These are phyloP conservation scores for Chrysoporthe puriensis DNA, from an alignment of 2,329 filamentous ascomycete genomes.

Conservation along the genomic window DNA sequence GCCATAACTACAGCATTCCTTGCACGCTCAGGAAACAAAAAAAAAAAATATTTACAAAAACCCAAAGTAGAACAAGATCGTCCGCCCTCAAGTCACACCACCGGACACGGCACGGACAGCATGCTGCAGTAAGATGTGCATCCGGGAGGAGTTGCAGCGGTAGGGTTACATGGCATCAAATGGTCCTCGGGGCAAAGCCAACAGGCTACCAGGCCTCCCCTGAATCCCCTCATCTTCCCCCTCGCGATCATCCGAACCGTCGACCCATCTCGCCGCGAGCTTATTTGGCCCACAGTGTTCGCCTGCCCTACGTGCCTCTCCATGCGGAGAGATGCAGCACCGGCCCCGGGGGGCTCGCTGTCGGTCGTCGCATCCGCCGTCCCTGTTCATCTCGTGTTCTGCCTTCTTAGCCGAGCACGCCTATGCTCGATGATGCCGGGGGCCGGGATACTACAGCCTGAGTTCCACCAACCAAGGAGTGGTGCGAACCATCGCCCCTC, in stretches of 20 bases:
- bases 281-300: not conserved
- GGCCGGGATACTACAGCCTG: not conserved
- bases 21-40: too few species aligned
- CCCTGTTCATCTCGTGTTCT: not conserved
- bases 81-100: not conserved
- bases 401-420: not conserved
- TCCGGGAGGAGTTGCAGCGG: not conserved
- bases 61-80: not conserved
- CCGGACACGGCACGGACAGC: not conserved
- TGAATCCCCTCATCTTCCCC: constrained; percentile 6
- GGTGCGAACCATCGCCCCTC: not conserved
- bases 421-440: not conserved
- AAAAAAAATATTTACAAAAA: too few species aligned
- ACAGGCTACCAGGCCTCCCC: not conserved
- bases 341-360: too few species aligned
- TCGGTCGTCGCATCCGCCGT: too few species aligned
- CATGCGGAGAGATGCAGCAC: too few species aligned
- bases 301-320: too few species aligned
- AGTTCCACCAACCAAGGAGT: constrained; percentile 7
- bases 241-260: not conserved
- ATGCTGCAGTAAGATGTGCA: not conserved
- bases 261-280: not conserved
- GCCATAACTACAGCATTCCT: too few species aligned
- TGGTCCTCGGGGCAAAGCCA: not conserved
- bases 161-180: constrained; percentile 4